These are phyloP conservation scores for Penicillium coffeae DNA, from an alignment of 495 filamentous ascomycete species.

Conservation along the genomic window DNA sequence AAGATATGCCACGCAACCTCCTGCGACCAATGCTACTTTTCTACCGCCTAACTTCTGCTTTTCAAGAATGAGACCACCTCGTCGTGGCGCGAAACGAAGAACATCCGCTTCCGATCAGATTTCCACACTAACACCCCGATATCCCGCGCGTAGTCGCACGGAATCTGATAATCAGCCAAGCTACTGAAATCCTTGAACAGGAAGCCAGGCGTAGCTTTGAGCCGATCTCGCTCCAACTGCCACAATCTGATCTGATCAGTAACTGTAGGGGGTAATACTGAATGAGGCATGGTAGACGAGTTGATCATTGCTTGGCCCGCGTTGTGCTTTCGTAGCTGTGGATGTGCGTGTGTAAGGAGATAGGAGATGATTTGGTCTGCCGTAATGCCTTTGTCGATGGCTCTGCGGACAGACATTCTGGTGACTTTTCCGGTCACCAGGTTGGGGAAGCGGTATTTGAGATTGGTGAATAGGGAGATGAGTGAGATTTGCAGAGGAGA, in stretches of 20 bases:
- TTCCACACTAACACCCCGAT: conserved; percentile 91
- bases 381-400: conserved; percentile 88
- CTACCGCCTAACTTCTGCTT: conserved; percentile 43
- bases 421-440: conserved; percentile 88
- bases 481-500: conserved; percentile 92
- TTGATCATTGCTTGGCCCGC: conserved; percentile 42
- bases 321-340: conserved; percentile 74
- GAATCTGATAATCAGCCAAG: conserved; percentile 69
- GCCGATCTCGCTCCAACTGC: conserved; percentile 95
- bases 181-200: conserved; percentile 85
- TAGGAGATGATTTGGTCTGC: conserved; percentile 90
- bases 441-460: conserved; percentile 85
- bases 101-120: conserved; percentile 69
- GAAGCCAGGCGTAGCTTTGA: conserved; percentile 76
- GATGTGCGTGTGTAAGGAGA: conserved; percentile 83
- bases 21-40: too few relatives aligned
- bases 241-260: conserved; percentile 96
- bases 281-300: conserved; percentile 35
- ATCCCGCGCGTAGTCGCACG: conserved; percentile 77
- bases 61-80: conserved; percentile 77
- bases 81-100: conserved; percentile 84
- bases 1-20: conserved; percentile 3
- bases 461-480: conserved; percentile 80
- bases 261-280: conserved; percentile 86
- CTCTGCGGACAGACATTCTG: conserved; percentile 76